Base-by-base conservation (phyloP, 2,329 filamentous ascomycete genomes). In the Trichophyton verrucosum region DNA sequence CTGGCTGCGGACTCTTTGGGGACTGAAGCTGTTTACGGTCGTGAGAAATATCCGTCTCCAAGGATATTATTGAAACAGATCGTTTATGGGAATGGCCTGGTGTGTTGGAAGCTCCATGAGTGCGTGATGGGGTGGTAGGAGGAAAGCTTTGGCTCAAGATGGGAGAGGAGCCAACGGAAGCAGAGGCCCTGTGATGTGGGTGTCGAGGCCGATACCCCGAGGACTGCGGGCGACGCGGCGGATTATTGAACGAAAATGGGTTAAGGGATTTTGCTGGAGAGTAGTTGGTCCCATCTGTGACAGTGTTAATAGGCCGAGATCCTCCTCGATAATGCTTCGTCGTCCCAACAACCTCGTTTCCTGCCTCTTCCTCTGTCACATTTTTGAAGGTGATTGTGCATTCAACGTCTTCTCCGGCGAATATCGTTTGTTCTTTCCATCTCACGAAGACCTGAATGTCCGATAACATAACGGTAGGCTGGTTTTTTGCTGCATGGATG, bases 321-420 rank as follows among this genome's bases (percentile, higher is more conserved):
- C 67, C 64, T 63, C 71, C 73, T 62, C 74, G 68, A 62, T 74
- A 71, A 64, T 75, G 72, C 53, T 61, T 65, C 61, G 70, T 70
- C 38, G 65, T 61, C 55, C 64, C 66, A 65, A 66, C 67, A 64
- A 63, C 66, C 57, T 70, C 61, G 33, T 74, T 70, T 51, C 68
- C 68, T 60, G 65, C 66, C 63, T 66, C 70, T 44, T 75, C 76
- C 57, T 81, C 73, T 33, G 81, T 78, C 57, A 91, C 82, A 73
- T 99, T 99, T 76, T 88, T 92, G 77, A 99, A 99, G 58, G 89
- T 96, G 73, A 99, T 95, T 66, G 86, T 91, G 76, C 94, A 97
- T 77, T 91, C 89, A 70, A 97, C 83, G 71, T 96, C 88, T 79
- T 99, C 94, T 75, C 94, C 94, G 61, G 94, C 89, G 76, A 97